Conservation (phyloP, 2,329 filamentous ascomycete genomes). For the Fusarium luffae region DNA sequence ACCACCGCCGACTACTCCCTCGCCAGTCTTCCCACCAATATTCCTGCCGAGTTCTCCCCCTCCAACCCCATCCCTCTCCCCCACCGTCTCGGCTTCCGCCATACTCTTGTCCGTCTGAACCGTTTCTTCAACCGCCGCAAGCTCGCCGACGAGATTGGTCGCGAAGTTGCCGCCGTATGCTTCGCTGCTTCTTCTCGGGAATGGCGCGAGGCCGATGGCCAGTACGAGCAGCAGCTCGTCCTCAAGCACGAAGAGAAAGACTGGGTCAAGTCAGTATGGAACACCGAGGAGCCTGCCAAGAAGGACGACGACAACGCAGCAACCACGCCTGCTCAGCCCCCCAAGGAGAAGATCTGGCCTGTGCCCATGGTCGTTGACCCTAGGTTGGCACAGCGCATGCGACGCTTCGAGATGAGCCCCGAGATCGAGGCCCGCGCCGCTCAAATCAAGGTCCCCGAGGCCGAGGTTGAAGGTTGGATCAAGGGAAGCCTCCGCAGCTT, state of each 20-base stretch:
- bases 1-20: constrained; percentile 75
- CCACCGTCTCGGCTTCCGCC: constrained; percentile 91
- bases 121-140: constrained; percentile 87
- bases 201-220: constrained; percentile 57
- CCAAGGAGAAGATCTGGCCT: constrained; percentile 79
- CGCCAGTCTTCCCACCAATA: constrained; percentile 70
- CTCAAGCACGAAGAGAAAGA: constrained; percentile 79
- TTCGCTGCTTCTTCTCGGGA: constrained; percentile 69
- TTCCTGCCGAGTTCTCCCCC: constrained; percentile 79
- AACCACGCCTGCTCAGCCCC: constrained; percentile 50
- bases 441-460: constrained; percentile 70
- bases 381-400: constrained; percentile 82
- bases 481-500: constrained; percentile 68
- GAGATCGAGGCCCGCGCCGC: constrained; percentile 77
- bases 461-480: constrained; percentile 76
- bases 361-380: constrained; percentile 79
- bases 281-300: constrained; percentile 59
- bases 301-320: constrained; percentile 56
- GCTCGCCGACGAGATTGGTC: constrained; percentile 88
- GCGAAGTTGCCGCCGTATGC: constrained; percentile 87
- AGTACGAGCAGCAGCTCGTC: constrained; percentile 60
- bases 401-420: constrained; percentile 74
- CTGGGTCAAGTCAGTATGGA: constrained; percentile 85
- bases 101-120: constrained; percentile 86
- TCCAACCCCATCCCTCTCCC: constrained; percentile 80